These are phyloP conservation scores for Lachancea sp. DNA, from an alignment of 805 yeast species.

Conservation along the genomic window DNA sequence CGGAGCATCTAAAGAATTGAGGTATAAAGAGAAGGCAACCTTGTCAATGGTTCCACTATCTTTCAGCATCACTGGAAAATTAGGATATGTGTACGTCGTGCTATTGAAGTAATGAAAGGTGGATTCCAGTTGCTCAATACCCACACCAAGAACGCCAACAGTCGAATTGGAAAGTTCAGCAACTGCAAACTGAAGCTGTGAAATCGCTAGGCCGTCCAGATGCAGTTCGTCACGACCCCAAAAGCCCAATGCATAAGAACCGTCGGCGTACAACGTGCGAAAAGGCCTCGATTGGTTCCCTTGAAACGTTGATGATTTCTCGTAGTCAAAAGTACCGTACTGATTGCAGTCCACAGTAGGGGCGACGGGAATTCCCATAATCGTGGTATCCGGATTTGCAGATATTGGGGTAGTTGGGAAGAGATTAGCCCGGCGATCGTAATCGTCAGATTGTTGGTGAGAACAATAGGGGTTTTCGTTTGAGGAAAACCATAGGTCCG, in stretches of 20 bases:
- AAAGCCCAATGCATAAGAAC: slow-evolving; percentile 42
- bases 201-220: slow-evolving; percentile 42
- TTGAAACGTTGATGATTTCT: slow-evolving; percentile 15
- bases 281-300: slow-evolving; percentile 25
- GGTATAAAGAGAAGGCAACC: slow-evolving; percentile 51
- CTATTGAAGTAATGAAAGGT: slow-evolving; percentile 23
- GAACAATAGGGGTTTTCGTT: slow-evolving; percentile 30
- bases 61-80: slow-evolving; percentile 54
- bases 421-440: slow-evolving; percentile 1
- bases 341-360: slow-evolving; percentile 21
- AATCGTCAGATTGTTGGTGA: not conserved
- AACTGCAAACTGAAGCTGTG: slow-evolving; percentile 57
- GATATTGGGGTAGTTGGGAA: not conserved
- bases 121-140: slow-evolving; percentile 57
- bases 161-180: slow-evolving; percentile 53
- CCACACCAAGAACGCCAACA: slow-evolving; percentile 63
- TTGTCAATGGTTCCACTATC: slow-evolving; percentile 45
- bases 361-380: slow-evolving; percentile 12
- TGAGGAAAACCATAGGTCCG: slow-evolving; percentile 44
- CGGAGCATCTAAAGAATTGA: slow-evolving; percentile 36
- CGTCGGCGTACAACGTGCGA: slow-evolving; percentile 42
- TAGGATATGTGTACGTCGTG: slow-evolving; percentile 39
- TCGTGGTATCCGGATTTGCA: slow-evolving; percentile 9
- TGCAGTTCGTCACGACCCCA: slow-evolving; percentile 59
- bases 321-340: slow-evolving; percentile 16